phyloP scores from a whole-genome alignment of 768 basidiomycete species.

The Lactifluus rugatus region DNA sequence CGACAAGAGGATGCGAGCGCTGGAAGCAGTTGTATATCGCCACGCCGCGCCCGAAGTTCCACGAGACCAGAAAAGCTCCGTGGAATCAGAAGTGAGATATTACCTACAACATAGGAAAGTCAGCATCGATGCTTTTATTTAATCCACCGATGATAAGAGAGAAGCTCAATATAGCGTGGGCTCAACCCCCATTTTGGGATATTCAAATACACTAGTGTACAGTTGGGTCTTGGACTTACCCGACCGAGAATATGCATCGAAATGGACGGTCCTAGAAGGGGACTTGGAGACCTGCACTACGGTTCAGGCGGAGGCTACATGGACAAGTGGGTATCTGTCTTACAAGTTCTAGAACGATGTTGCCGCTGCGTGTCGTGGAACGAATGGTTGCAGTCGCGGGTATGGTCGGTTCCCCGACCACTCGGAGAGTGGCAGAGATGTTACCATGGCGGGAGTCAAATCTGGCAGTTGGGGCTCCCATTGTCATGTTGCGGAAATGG shows the following conservation, averaged over 20 bases:
- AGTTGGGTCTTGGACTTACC: constrained; percentile 5
- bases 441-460: constrained; percentile 5
- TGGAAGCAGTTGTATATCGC: constrained; percentile 10
- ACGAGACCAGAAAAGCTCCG: constrained; percentile 15
- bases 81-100: constrained; percentile 16
- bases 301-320: not conserved
- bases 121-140: constrained; percentile 1
- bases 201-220: not conserved
- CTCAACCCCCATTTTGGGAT: constrained; percentile 2
- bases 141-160: constrained; percentile 1
- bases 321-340: not conserved
- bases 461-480: constrained; percentile 10
- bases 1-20: constrained; percentile 3
- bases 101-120: constrained; percentile 14
- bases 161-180: not conserved
- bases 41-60: constrained; percentile 11
- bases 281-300: constrained; percentile 6
- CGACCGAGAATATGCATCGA: constrained; percentile 14
- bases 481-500: not conserved
- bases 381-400: constrained; percentile 5
- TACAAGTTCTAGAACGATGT: constrained; percentile 15
- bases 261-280: not conserved
- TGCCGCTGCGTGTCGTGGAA: constrained; percentile 6
- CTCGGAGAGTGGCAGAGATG: constrained; percentile 3
- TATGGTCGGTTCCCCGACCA: not conserved